Conservation (phyloP, 1,139 yeast genomes). For the Suhomyces bribrorum region DNA sequence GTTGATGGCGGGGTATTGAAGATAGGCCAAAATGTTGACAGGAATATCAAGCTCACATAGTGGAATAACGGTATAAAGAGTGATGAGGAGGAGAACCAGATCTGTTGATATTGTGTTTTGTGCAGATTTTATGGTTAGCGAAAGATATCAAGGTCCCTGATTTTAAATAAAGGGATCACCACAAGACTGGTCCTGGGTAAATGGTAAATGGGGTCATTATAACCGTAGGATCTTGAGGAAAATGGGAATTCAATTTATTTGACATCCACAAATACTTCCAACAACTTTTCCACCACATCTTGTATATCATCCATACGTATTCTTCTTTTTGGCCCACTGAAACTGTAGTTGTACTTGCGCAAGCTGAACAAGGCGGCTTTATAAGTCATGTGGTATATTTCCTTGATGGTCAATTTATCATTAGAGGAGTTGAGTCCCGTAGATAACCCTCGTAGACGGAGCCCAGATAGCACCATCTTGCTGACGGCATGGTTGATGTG, state of each 20-base stretch:
- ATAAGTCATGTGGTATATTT: constrained; percentile 46
- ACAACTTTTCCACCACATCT: constrained; percentile 38
- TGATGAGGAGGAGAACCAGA: too few relatives aligned
- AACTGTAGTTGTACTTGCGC: constrained; percentile 37
- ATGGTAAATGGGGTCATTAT: background rate
- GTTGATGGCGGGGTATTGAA: too few relatives aligned
- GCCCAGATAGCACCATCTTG: constrained; percentile 42
- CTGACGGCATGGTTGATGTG: constrained; percentile 38
- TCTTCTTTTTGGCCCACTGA: constrained; percentile 13
- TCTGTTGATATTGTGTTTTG: too few relatives aligned
- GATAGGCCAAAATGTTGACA: too few relatives aligned
- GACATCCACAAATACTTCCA: constrained; percentile 39
- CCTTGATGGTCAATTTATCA: constrained; percentile 40
- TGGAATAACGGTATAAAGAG: too few relatives aligned
- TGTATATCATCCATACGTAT: constrained; percentile 32
- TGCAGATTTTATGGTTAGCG: too few relatives aligned
- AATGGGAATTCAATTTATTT: background rate
- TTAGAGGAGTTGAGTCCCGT: constrained; percentile 27
- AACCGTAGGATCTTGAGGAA: background rate
- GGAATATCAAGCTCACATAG: too few relatives aligned
- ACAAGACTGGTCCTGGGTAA: too few relatives aligned
- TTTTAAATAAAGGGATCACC: too few relatives aligned
- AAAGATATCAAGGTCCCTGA: too few relatives aligned
- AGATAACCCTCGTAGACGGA: constrained; percentile 44
- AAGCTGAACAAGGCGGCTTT: constrained; percentile 43